Conservation (phyloP, 257 asterid species). For the Parsonsia alboflavescens region DNA sequence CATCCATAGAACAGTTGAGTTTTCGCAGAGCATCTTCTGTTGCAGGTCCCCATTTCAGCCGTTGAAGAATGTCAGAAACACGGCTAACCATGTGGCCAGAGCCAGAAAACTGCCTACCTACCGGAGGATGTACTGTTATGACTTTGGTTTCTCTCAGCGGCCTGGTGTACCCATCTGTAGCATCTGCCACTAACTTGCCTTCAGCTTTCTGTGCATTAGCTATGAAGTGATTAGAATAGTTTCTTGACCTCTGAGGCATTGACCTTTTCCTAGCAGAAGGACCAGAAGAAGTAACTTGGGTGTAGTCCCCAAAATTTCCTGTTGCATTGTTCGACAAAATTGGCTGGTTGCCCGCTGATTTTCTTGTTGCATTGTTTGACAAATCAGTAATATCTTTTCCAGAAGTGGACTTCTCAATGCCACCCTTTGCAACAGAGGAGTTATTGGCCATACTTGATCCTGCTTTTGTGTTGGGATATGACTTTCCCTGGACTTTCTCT, state of each 20-base stretch:
- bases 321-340: constrained; percentile 20
- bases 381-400: constrained; percentile 28
- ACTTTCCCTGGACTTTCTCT: constrained; percentile 37
- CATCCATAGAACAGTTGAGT: constrained; percentile 54
- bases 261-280: constrained; percentile 37
- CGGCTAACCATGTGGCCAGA: constrained; percentile 47
- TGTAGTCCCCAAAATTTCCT: constrained; percentile 27
- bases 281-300: constrained; percentile 26
- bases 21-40: constrained; percentile 65
- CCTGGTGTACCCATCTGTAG: constrained; percentile 38
- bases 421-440: constrained; percentile 27
- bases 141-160: constrained; percentile 37
- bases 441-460: constrained; percentile 26
- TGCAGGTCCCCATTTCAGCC: constrained; percentile 66
- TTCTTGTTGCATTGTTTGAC: constrained; percentile 24
- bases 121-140: constrained; percentile 29
- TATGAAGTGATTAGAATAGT: constrained; percentile 31
- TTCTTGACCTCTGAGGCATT: constrained; percentile 46
- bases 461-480: constrained; percentile 29
- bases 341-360: constrained; percentile 24
- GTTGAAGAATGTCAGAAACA: constrained; percentile 51
- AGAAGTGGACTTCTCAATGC: constrained; percentile 35
- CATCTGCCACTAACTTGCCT: constrained; percentile 33
- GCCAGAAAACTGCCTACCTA: constrained; percentile 34
- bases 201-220: constrained; percentile 38